A percentile compares a stretch with the other conserved stretches of the same genome.
Conservation (phyloP, 2,329 filamentous ascomycete species). For the Botryotinia calthae region DNA sequence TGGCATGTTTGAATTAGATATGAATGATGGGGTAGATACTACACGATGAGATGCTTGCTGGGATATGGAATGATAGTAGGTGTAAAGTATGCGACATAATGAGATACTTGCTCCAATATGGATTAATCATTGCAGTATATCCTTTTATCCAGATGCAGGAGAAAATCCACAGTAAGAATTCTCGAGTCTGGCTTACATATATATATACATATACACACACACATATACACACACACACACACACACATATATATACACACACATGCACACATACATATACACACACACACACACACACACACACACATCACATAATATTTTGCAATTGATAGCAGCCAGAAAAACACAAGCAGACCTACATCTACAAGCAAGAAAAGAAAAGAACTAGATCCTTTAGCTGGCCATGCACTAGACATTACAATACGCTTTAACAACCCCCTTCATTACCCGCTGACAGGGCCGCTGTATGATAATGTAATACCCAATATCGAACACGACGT, state of each 20-base stretch:
- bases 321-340: not conserved
- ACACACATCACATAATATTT: too few relatives aligned
- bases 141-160: not conserved
- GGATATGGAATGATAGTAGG: not conserved
- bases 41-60: too few relatives aligned
- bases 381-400: not conserved
- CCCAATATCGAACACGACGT: not conserved
- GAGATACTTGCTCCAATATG: too few relatives aligned
- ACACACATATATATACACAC: not conserved
- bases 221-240: too few relatives aligned
- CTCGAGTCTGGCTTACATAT: not conserved
- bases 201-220: not conserved
- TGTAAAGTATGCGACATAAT: too few relatives aligned
- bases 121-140: not conserved
- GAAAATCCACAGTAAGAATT: not conserved
- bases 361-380: not conserved
- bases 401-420: not conserved
- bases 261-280: too few relatives aligned
- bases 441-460: not conserved
- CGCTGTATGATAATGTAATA: not conserved
- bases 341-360: not conserved
- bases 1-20: too few relatives aligned
- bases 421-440: not conserved
- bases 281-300: too few relatives aligned
- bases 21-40: too few relatives aligned